Base-by-base conservation (phyloP, 1,284 basidiomycete genomes). In the Mixia osmundae region DNA sequence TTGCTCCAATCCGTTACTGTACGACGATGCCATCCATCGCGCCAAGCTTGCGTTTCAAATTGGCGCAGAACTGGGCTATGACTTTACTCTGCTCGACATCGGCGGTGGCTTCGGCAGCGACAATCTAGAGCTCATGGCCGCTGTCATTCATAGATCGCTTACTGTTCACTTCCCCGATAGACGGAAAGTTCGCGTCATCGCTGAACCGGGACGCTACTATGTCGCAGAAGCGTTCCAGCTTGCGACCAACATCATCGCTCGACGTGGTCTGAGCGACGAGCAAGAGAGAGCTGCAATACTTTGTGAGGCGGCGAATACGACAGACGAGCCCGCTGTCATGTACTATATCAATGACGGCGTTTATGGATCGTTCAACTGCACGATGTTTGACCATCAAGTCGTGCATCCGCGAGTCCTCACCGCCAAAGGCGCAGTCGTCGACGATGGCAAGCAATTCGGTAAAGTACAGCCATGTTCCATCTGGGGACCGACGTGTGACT, bases 291-390 rank as follows among this genome's bases (percentile, higher is more conserved):
- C 30, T 22, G 32, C 25, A 30, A 20, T 30, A 33, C n/a, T 37
- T 11, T 31, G 38, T 18, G 53, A 49, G n/a, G 37, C 45, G 6
- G 49, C 46, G 11, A 53, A 54, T 6, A 44, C 46, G 11, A 54
- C 50, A 30, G 59, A 58, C 34, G 51, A 60, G 37, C 70, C 73
- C 6, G 63, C 61, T 38, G 70, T 76, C 47, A 82, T 82, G 77
- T 80, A 89, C 63, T 94, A 91, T 63, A 80, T 91, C 67, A 91
- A 87, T 60, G 87, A 91, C 57, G 87, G 85, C 30, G 80, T 94
- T 27, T 97, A 97, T 58, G 87, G 89, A 37, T 78, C 89, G 15
- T 95, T 97, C 69, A 95, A 97, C 67, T 85, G 80, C 58, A 78
- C 82, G 58, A 64, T 89, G 53, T 89, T 87, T 57, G 82, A 89